Percentiles rank a stretch among this genome's conserved stretches.
phyloP scores from a whole-genome alignment of 345 rosid genomes.

The Eucalyptus sp. region DNA sequence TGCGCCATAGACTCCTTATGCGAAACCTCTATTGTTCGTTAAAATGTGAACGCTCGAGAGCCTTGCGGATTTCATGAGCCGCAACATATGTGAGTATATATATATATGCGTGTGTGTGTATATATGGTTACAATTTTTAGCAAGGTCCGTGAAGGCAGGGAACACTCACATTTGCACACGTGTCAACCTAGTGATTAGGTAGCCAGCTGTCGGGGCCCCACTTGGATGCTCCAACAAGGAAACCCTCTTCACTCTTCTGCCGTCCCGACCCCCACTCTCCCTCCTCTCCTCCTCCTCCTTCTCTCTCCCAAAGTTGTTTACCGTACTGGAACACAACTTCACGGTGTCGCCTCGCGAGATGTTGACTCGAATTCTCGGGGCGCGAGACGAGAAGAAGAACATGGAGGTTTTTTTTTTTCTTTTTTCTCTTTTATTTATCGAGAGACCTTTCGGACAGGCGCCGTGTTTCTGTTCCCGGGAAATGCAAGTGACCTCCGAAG shows the following conservation, averaged over 20 bases:
- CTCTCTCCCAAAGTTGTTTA: background rate
- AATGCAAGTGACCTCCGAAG: background rate
- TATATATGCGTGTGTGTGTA: too few species aligned
- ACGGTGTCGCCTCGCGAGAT: background rate
- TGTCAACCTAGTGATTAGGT: slow-evolving; percentile 11
- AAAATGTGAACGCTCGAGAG: background rate
- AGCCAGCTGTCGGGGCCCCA: slow-evolving; percentile 13
- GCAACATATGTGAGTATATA: background rate
- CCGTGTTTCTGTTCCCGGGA: slow-evolving; percentile 17
- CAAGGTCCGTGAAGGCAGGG: slow-evolving; percentile 34
- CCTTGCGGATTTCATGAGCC: background rate
- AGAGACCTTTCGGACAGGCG: background rate
- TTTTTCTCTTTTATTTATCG: background rate
- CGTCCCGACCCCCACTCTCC: background rate
- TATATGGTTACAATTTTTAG: background rate
- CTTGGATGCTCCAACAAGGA: slow-evolving; percentile 8
- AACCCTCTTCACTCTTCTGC: background rate
- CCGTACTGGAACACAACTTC: background rate
- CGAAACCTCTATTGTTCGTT: background rate
- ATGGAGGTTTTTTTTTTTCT: fast-evolving
- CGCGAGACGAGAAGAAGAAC: background rate
- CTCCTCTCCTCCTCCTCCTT: background rate
- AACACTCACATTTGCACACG: slow-evolving; percentile 42
- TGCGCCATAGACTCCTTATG: background rate
- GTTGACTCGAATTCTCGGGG: background rate